Percentiles rank a stretch among this genome's conserved stretches.
phyloP scores from a whole-genome alignment of 768 basidiomycete species.

The Lactifluus pinguis region DNA sequence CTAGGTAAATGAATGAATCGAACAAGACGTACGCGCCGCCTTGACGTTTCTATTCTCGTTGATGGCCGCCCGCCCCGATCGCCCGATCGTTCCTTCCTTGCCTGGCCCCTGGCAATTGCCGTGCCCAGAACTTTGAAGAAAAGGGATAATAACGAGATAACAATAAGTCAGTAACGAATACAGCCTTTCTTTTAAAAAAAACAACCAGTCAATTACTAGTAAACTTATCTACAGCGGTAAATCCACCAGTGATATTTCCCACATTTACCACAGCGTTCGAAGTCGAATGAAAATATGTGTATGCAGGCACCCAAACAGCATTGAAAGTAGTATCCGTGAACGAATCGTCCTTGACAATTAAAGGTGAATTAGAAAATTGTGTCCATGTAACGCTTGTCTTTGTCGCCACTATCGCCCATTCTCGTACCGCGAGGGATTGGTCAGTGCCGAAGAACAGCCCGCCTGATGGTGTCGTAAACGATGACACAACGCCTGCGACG shows the following conservation, averaged over 20 bases:
- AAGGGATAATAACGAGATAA: conserved; percentile 10
- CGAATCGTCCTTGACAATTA: conserved; percentile 43
- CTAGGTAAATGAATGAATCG: no score
- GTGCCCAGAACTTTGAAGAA: neutral
- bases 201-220: conserved; percentile 7
- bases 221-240: conserved; percentile 25
- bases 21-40: no score
- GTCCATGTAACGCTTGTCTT: conserved; percentile 41
- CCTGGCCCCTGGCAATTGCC: no score
- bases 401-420: conserved; percentile 43
- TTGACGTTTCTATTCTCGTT: neutral
- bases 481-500: conserved; percentile 38
- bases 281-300: conserved; percentile 23
- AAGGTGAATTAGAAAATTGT: conserved; percentile 39
- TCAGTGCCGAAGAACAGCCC: conserved; percentile 53
- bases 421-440: conserved; percentile 37
- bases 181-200: neutral
- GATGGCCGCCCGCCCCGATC: neutral
- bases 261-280: conserved; percentile 27
- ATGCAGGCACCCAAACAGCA: conserved; percentile 40
- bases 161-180: conserved; percentile 6
- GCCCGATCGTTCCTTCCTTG: neutral
- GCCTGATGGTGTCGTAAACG: conserved; percentile 41
- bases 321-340: conserved; percentile 38
- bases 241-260: conserved; percentile 38